Conservation (phyloP, 768 basidiomycete species). For the Mycena capillaripes region DNA sequence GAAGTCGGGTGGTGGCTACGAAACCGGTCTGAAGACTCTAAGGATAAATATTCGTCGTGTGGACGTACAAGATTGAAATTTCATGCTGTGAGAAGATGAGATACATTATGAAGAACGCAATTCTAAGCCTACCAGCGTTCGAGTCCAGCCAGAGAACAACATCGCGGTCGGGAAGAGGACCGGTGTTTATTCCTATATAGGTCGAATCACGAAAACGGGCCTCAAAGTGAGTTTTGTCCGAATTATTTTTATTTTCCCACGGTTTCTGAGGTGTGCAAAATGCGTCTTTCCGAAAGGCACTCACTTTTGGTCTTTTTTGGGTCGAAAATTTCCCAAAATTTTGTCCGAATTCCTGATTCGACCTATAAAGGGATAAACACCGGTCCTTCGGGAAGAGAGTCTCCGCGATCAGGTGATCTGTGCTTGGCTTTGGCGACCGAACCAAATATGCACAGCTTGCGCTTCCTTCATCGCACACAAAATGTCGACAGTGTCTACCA, state of each 20-base stretch:
- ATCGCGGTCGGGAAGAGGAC: neutral
- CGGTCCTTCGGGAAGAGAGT: neutral
- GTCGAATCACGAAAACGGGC: no score
- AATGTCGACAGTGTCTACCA: neutral
- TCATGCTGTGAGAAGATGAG: conserved; percentile 58
- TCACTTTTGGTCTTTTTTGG: no score
- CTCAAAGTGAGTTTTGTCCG: no score
- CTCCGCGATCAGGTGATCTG: conserved; percentile 29
- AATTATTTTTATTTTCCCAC: no score
- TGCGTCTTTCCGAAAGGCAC: no score
- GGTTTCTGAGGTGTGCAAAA: no score
- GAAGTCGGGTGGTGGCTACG: conserved; percentile 76
- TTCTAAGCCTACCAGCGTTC: conserved; percentile 47
- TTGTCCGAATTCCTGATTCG: no score
- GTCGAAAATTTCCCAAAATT: no score
- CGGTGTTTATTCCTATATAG: no score
- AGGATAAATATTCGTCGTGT: conserved; percentile 14
- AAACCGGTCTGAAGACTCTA: neutral
- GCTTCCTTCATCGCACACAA: neutral
- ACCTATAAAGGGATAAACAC: no score
- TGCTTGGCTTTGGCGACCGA: neutral
- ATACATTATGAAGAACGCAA: neutral
- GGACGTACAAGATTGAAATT: conserved; percentile 75
- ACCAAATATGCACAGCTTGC: neutral
- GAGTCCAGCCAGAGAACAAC: conserved; percentile 38